These are phyloP conservation scores for Kodamaea leandrae DNA, from an alignment of 805 yeast species.

Conservation along the genomic window DNA sequence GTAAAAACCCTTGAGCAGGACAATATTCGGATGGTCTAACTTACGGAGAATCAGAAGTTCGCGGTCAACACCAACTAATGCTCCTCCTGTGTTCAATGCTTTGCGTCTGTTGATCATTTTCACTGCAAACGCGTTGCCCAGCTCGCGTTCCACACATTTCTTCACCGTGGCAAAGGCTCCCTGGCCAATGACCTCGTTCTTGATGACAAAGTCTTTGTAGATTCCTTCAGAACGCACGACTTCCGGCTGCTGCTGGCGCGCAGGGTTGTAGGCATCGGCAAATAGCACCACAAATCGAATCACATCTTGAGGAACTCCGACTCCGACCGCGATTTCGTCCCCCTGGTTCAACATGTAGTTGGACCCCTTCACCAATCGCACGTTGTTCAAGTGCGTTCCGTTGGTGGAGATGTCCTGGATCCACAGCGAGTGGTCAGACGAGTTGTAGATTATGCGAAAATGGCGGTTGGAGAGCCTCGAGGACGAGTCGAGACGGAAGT, in stretches of 20 bases:
- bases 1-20: constrained; percentile 74
- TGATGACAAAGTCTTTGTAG: constrained; percentile 67
- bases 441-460: constrained; percentile 65
- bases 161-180: constrained; percentile 98
- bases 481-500: constrained; percentile 55
- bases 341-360: constrained; percentile 86
- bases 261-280: constrained; percentile 40
- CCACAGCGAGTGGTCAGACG: constrained; percentile 54
- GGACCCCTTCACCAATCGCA: constrained; percentile 67
- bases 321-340: constrained; percentile 88
- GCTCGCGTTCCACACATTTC: constrained; percentile 79
- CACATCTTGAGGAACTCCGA: constrained; percentile 75
- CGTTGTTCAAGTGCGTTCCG: constrained; percentile 84
- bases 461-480: constrained; percentile 74
- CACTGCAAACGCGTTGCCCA: constrained; percentile 87
- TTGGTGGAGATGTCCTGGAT: constrained; percentile 81
- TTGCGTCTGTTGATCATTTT: constrained; percentile 84
- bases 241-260: constrained; percentile 20
- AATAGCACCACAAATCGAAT: constrained; percentile 51
- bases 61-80: constrained; percentile 74
- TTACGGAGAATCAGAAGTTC: constrained; percentile 79
- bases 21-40: constrained; percentile 83
- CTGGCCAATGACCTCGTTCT: constrained; percentile 86
- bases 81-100: constrained; percentile 59
- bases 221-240: constrained; percentile 54